phyloP scores from a whole-genome alignment of 805 yeast genomes.

The Gaillardinia entomophila region DNA sequence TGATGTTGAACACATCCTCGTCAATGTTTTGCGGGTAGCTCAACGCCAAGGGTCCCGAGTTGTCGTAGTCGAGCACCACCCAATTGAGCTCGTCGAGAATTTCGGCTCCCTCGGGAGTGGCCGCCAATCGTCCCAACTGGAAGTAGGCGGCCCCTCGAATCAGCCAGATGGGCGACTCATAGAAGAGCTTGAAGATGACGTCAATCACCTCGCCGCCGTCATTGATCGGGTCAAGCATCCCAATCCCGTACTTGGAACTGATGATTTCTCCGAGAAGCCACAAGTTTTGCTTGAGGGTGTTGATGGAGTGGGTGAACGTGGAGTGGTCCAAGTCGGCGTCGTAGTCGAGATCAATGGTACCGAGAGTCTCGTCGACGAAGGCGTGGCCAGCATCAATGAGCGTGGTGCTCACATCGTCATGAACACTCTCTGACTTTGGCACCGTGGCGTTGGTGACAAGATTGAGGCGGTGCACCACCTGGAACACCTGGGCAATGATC shows the following conservation, averaged over 20 bases:
- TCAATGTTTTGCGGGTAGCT: constrained; percentile 11
- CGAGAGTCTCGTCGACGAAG: background rate
- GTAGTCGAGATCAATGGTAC: background rate
- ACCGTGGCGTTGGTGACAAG: constrained; percentile 7
- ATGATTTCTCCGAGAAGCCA: constrained; percentile 90
- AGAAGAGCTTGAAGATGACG: constrained; percentile 39
- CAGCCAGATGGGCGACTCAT: constrained; percentile 41
- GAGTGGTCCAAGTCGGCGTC: background rate
- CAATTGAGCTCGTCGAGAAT: constrained; percentile 78
- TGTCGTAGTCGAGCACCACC: constrained; percentile 21
- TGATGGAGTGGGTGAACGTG: constrained; percentile 1
- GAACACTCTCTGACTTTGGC: background rate
- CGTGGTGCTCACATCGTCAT: background rate
- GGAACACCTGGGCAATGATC: constrained; percentile 17
- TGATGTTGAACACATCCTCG: constrained; percentile 8
- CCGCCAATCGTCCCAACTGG: constrained; percentile 67
- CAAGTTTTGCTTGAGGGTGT: constrained; percentile 61
- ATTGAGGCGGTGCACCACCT: constrained; percentile 9
- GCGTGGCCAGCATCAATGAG: background rate
- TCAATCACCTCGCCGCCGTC: constrained; percentile 33
- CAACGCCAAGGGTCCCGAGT: constrained; percentile 1
- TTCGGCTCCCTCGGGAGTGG: constrained; percentile 76
- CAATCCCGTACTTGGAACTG: constrained; percentile 63
- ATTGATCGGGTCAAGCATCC: constrained; percentile 29
- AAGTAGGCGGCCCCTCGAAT: constrained; percentile 74